Base-by-base conservation (phyloP, 2,329 filamentous ascomycete genomes). In the Fusarium tanahbumbuense region DNA sequence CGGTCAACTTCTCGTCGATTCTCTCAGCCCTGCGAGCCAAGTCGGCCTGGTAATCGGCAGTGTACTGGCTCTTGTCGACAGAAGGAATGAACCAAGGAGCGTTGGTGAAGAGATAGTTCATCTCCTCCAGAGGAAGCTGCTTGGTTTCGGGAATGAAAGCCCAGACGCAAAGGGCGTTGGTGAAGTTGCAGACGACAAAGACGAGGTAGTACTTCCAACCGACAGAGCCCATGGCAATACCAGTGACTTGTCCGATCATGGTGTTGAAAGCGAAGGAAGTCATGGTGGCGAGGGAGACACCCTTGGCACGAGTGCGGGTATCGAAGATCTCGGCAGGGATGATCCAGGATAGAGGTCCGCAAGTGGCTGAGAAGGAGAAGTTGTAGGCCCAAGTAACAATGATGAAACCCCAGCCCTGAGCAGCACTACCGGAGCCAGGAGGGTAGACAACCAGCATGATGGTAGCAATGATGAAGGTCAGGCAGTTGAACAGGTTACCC, bases 371-470 rank as follows among this genome's bases (percentile, higher is more conserved):
- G 83, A 93, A 94, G 44, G 85, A 90, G 81, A 93, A 91, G 80
- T 94, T 94, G 84, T 93, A 94, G 3, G 92, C 77, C 92, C 92
- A 94, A 2, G 92, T 94, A 73, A 88, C 85, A 44, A 65, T 75
- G 66, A 94, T 94, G 79, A 94, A 95, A 2, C 88, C 65, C 64
- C 65, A 92, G 12, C 85, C 84, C 44, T 37, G 63, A 42, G 23
- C 41, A 18, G 53, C 23, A 28, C 28, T 30, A 37, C 66, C 46
- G 2, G 61, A 64, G 2, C 63, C 64, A 3, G 65, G 65, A 25
- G 69, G 67, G 22, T 65, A 72, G 2, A 50, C 56, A 3, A 70
- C 70, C 6, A 72, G 59, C 32, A 70, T 45, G 11, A 42, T 46
- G 8, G 70, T 72, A 0, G 70, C 64, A 6, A 72, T 56, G 8